These are phyloP conservation scores for Zasmidium angulare DNA, from an alignment of 2,329 filamentous ascomycete genomes.

Conservation along the genomic window DNA sequence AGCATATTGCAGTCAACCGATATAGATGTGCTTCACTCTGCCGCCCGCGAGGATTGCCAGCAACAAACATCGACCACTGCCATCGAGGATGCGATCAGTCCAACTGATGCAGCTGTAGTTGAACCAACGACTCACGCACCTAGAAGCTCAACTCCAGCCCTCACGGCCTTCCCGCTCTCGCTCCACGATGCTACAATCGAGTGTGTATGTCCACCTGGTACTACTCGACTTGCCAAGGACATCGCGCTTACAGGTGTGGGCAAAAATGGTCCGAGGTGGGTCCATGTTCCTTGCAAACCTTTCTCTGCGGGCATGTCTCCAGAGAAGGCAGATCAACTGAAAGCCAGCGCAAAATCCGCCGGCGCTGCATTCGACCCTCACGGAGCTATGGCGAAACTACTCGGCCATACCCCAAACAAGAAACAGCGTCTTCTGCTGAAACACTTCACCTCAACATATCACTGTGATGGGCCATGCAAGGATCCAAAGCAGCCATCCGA, in stretches of 20 bases:
- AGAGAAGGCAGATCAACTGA: background rate
- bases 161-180: background rate
- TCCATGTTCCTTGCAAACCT: constrained; percentile 19
- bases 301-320: constrained; percentile 7
- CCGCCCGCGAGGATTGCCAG: no score
- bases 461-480: constrained; percentile 22
- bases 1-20: no score
- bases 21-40: no score
- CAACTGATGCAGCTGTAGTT: no score
- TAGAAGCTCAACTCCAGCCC: background rate
- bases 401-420: constrained; percentile 2
- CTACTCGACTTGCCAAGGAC: constrained; percentile 8
- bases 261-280: constrained; percentile 9
- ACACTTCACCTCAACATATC: constrained; percentile 20
- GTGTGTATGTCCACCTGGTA: constrained; percentile 17
- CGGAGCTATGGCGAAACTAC: background rate
- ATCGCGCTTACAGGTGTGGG: constrained; percentile 5
- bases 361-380: background rate
- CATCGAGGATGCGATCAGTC: no score
- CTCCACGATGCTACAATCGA: constrained; percentile 12
- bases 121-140: background rate
- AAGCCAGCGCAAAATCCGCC: background rate
- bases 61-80: no score
- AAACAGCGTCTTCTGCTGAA: constrained; percentile 1
- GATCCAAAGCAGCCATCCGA: constrained; percentile 13